Percentiles rank a stretch among this genome's conserved stretches.
These are phyloP conservation scores for Lactarius evosmus DNA, from an alignment of 768 basidiomycete species.

Conservation along the genomic window DNA sequence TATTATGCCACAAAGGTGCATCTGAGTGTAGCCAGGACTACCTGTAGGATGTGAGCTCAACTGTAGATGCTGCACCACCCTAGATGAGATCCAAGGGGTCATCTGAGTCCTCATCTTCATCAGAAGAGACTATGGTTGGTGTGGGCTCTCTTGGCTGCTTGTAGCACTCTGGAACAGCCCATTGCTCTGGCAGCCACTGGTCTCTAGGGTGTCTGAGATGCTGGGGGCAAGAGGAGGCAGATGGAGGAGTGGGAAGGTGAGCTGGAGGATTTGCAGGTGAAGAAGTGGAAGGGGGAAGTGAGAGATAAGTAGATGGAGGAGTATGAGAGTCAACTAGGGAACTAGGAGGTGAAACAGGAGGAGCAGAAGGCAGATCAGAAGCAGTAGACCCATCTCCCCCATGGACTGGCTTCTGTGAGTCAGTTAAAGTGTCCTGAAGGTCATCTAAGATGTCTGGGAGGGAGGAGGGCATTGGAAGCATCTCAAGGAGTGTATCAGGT, in stretches of 20 bases:
- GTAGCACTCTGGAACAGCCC: background rate
- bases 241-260: background rate
- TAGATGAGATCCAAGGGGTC: background rate
- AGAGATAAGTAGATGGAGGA: background rate
- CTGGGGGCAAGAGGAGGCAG: background rate
- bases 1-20: background rate
- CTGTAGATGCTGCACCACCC: background rate
- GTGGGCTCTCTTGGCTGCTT: background rate
- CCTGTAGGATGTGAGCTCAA: background rate
- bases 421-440: background rate
- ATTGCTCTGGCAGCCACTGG: background rate
- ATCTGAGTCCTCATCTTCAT: background rate
- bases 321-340: background rate
- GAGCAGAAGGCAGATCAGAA: background rate
- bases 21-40: background rate
- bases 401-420: background rate
- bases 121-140: background rate
- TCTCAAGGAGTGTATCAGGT: background rate
- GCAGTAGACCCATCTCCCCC: background rate
- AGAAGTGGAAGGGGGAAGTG: background rate
- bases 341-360: background rate
- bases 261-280: background rate
- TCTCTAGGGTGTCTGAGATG: background rate
- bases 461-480: rapidly evolving
- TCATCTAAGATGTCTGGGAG: background rate